Percentiles rank a stretch among this genome's conserved stretches.
phyloP scores from a whole-genome alignment of 768 basidiomycete species.

The Dendrothele bispora region DNA sequence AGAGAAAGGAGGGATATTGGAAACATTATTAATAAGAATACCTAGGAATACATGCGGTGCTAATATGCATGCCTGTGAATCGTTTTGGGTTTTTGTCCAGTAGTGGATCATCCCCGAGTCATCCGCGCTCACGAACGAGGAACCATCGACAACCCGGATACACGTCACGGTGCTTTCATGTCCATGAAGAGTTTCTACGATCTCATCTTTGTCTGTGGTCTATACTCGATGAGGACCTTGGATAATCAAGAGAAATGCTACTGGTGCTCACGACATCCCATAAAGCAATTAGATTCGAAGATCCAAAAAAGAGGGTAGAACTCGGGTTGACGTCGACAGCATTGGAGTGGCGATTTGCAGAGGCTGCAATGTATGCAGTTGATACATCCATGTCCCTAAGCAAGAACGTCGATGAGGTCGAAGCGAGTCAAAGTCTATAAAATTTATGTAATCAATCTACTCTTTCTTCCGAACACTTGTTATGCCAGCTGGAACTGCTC shows the following conservation, averaged over 20 bases:
- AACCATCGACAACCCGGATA: constrained; percentile 60
- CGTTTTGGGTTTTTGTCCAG: constrained; percentile 51
- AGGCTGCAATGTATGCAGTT: constrained; percentile 43
- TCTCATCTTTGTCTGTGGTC: constrained; percentile 51
- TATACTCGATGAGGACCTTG: constrained; percentile 25
- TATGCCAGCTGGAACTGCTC: no score
- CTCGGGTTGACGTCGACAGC: constrained; percentile 46
- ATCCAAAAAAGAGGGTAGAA: constrained; percentile 48
- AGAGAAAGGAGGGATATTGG: constrained; percentile 16
- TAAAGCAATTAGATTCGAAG: constrained; percentile 43
- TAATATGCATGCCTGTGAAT: constrained; percentile 37
- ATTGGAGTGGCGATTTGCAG: constrained; percentile 47
- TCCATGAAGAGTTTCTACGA: constrained; percentile 71
- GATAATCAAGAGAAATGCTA: not conserved
- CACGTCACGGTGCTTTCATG: constrained; percentile 77
- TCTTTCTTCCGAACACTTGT: no score
- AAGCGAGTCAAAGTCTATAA: no score
- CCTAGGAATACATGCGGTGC: constrained; percentile 6
- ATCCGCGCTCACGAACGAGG: constrained; percentile 69
- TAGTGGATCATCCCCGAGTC: constrained; percentile 64
- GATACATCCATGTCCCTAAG: constrained; percentile 33
- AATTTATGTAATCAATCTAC: no score
- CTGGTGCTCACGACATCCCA: constrained; percentile 42
- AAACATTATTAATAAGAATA: constrained; percentile 7
- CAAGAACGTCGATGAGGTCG: no score